Conservation (phyloP, 306 rosid genomes). For the Cicer bijugum region DNA sequence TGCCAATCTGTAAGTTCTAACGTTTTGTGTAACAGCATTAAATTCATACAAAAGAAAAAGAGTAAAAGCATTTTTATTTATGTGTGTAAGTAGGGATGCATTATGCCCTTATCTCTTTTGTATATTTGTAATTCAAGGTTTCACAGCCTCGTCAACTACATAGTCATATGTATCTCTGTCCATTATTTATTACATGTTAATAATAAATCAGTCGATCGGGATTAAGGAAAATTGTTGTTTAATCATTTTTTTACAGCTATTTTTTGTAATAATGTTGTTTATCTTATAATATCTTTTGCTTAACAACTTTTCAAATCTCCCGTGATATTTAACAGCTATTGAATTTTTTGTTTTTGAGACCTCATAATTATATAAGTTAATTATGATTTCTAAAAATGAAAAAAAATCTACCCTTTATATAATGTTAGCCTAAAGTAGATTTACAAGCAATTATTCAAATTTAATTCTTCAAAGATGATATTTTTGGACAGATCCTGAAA, state of each 20-base stretch:
- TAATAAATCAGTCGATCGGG: conserved; percentile 12
- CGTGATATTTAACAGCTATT: not conserved
- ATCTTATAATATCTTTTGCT: not conserved
- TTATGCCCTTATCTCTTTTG: not conserved
- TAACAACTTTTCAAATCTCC: too few species aligned
- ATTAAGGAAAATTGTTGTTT: conserved; percentile 16
- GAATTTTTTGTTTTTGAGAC: too few species aligned
- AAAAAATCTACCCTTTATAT: not conserved
- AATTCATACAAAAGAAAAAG: not conserved
- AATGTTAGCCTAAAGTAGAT: not conserved
- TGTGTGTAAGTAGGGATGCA: not conserved
- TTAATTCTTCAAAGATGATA: too few species aligned
- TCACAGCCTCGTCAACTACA: conserved; percentile 22
- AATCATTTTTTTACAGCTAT: not conserved
- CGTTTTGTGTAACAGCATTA: conserved; percentile 37
- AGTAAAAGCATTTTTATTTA: conserved; percentile 1
- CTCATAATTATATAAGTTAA: too few species aligned
- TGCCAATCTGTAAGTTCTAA: conserved; percentile 42
- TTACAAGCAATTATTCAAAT: not conserved
- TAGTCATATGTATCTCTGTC: not conserved
- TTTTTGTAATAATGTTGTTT: not conserved
- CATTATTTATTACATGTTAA: conserved; percentile 20
- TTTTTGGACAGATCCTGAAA: too few species aligned
- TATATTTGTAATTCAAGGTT: conserved; percentile 22
- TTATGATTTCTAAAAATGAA: too few species aligned